Evolutionary conservation across 1,139 yeast genomes (phyloP), one percentile per base, ranked within the genome.

Genomic region (Petasospora rhodanensis): DNA sequence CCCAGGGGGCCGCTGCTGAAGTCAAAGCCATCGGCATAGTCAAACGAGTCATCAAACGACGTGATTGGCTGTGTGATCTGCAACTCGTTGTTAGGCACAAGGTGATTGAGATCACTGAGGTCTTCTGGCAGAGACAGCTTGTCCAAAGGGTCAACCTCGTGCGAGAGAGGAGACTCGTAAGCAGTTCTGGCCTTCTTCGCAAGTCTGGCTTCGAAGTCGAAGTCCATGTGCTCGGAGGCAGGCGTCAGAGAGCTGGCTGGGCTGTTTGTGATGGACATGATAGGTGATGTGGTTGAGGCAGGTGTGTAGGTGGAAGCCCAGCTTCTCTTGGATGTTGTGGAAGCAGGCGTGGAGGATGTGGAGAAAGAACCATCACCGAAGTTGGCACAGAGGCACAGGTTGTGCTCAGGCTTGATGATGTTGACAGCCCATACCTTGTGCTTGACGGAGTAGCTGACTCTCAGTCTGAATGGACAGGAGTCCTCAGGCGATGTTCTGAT

Each of bases 401-500:
- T 45, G 29, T 51, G 54, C 15, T 51, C 54, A 11, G 64, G 70
- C 45, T 66, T 64, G 25, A 46, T 45, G 25, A 49, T 47, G 23
- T 37, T 46, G 13, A 79, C 62, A 9, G 75, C 62, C 89, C 89
- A 80, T 28, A 58, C 56, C 43, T 68, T 63, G 28, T 71, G 63
- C 42, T 78, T 64, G 14, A 73, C 55, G 1, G 82, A 74, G 46
- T 64, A 78, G 42, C 81, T 79, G 3, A 86, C 86, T 43, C 89
- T 60, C 20, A 80, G 66, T 53, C 83, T 67, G 52, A 80, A 80
- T 2, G 87, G 86, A 52, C 91, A 80, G 9, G 68, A 62, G 18
- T 60, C 51, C 17, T 47, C 55, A 7, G 49, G 49, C 3, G 42
- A 31, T 4, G 43, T 35, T 40, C 51, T 42, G 7, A 43, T 24